A percentile compares a stretch with the other conserved stretches of the same genome.
phyloP scores from a whole-genome alignment of 2,329 filamentous ascomycete species.

The Xylariaceae sp. region DNA sequence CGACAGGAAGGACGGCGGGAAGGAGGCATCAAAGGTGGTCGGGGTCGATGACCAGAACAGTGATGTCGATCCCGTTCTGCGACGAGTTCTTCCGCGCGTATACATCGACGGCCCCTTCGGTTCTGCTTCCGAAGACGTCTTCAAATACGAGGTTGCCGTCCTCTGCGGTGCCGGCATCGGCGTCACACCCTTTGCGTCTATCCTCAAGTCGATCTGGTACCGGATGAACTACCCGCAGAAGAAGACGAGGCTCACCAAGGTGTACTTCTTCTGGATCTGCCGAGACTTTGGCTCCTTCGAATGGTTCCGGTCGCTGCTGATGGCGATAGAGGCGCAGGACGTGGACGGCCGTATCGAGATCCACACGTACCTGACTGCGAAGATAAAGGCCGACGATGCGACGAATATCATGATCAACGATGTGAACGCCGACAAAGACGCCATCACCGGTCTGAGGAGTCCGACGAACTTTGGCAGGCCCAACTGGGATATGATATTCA shows the following conservation, averaged over 20 bases:
- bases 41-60: slow-evolving; percentile 56
- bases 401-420: slow-evolving; percentile 94
- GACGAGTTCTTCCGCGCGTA: slow-evolving; percentile 68
- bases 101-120: slow-evolving; percentile 84
- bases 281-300: slow-evolving; percentile 83
- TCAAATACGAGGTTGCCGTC: slow-evolving; percentile 77
- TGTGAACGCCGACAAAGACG: slow-evolving; percentile 75
- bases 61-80: slow-evolving; percentile 64
- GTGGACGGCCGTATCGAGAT: slow-evolving; percentile 81
- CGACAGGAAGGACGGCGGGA: slow-evolving; percentile 44
- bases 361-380: slow-evolving; percentile 81
- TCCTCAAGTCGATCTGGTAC: slow-evolving; percentile 90
- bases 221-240: slow-evolving; percentile 82
- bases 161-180: slow-evolving; percentile 80
- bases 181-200: slow-evolving; percentile 81
- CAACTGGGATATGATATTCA: slow-evolving; percentile 89
- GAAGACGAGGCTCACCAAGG: slow-evolving; percentile 73
- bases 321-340: slow-evolving; percentile 83
- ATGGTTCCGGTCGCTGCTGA: slow-evolving; percentile 79
- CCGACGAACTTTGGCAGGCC: slow-evolving; percentile 82
- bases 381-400: slow-evolving; percentile 79
- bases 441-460: slow-evolving; percentile 74
- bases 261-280: slow-evolving; percentile 93
- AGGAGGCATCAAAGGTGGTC: slow-evolving; percentile 60
- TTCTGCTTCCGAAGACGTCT: slow-evolving; percentile 80